Evolutionary conservation across 2,329 filamentous ascomycete genomes (phyloP).

Genomic region (Mariannaea sp.): DNA sequence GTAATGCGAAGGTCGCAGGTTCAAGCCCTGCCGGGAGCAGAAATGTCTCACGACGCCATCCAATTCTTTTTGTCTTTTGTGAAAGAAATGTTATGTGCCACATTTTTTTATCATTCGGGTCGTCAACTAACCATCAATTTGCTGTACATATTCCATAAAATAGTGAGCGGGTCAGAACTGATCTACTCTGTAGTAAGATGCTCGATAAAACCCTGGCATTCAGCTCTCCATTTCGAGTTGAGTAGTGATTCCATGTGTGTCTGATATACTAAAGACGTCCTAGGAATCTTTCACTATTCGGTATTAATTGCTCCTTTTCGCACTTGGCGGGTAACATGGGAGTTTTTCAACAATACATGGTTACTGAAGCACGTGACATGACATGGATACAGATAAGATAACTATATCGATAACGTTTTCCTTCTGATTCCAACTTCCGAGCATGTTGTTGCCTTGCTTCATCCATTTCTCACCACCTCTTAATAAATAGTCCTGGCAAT

Average conservation of each 20-base stretch:
- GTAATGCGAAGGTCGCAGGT: conserved; percentile 23
- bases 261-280: no score
- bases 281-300: no score
- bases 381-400: background rate
- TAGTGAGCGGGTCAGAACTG: no score
- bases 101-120: no score
- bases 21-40: conserved; percentile 23
- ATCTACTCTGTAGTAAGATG: no score
- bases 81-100: background rate
- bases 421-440: conserved; percentile 1
- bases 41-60: conserved; percentile 12
- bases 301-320: no score
- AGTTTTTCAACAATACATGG: background rate
- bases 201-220: no score
- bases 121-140: no score
- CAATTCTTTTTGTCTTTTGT: conserved; percentile 1
- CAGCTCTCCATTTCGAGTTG: no score
- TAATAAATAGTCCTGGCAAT: background rate
- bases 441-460: background rate
- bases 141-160: no score
- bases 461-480: background rate
- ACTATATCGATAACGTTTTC: conserved; percentile 3
- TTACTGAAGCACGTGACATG: conserved; percentile 17
- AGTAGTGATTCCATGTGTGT: no score
- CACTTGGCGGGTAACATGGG: no score